Evolutionary conservation across 2,329 filamentous ascomycete genomes (phyloP), one percentile per base, ranked within the genome.

Genomic region (Scedosporium apiospermum): DNA sequence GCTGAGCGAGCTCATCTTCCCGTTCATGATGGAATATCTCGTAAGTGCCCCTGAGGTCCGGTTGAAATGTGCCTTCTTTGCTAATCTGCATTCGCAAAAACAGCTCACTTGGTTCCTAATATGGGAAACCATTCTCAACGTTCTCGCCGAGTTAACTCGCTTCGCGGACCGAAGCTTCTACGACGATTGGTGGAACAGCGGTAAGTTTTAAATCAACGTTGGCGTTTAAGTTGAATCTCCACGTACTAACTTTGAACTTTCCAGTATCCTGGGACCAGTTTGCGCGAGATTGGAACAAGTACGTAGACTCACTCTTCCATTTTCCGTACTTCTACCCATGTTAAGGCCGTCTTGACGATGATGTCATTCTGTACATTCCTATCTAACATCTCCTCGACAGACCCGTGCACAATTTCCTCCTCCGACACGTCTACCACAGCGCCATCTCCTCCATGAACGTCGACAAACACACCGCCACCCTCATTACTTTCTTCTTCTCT

Each of bases 101-200:
- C 60, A 79, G 75, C 80, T 91, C 63, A 81, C 85, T 0, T 93
- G 89, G 87, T 93, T 92, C 71, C 81, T 93, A 30, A 92, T 93
- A 66, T 93, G 90, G 90, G 86, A 88, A 72, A 85, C 84, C 3
- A 82, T 88, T 42, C 78, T 92, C 64, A 93, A 93, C 71, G 82
- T 90, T 14, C 78, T 93, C 23, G 90, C 89, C 3, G 90, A 93
- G 73, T 71, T 93, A 62, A 92, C 89, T 0, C 79, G 80, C 65
- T 93, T 93, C 71, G 89, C 89, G 4, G 90, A 93, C 71, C 83
- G 89, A 57, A 87, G 85, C 65, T 92, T 92, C 73, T 87, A 87
- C 68, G 79, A 81, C 46, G 80, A 81, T 58, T 87, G 84, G 84
- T 86, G 84, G 84, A 87, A 87, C 66, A 80, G 78, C 65, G 76